Conservation (phyloP, 495 filamentous ascomycete species). For the Aspergillus olivimuriae region DNA sequence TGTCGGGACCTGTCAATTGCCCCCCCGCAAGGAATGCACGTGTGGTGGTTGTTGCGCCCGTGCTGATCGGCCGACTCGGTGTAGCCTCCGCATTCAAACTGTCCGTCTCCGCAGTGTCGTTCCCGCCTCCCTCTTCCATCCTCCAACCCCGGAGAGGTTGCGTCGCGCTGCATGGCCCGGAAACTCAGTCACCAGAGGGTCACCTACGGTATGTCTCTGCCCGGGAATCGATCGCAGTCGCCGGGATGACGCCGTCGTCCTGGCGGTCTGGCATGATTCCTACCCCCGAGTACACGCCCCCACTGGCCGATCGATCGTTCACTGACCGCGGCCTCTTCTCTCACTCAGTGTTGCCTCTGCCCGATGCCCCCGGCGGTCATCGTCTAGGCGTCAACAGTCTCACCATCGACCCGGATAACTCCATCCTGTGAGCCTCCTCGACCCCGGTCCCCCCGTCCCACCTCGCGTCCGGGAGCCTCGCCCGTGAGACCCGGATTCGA, state of each 20-base stretch:
- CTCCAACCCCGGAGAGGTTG: slow-evolving; percentile 1
- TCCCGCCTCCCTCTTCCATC: slow-evolving; percentile 13
- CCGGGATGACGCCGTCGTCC: no score
- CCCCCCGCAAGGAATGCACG: slow-evolving; percentile 3
- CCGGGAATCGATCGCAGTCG: no score
- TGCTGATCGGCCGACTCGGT: slow-evolving; percentile 23
- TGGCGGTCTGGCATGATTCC: no score
- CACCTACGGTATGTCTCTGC: slow-evolving; percentile 35
- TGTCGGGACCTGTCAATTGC: not conserved
- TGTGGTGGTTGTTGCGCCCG: slow-evolving; percentile 1
- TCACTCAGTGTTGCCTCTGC: slow-evolving; percentile 78
- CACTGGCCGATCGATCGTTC: not conserved
- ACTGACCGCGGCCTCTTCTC: slow-evolving; percentile 13
- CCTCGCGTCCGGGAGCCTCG: not conserved
- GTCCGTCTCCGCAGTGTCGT: slow-evolving; percentile 14
- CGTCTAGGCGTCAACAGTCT: slow-evolving; percentile 91
- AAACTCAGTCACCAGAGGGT: slow-evolving; percentile 46
- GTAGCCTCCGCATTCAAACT: slow-evolving; percentile 33
- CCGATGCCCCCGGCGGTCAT: slow-evolving; percentile 85
- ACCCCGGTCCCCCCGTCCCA: not conserved
- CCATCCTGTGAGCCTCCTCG: slow-evolving; percentile 67
- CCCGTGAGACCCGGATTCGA: not conserved
- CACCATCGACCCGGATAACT: slow-evolving; percentile 74
- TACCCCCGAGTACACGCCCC: not conserved
- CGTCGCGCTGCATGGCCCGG: slow-evolving; percentile 38